Evolutionary conservation across 495 filamentous ascomycete genomes (phyloP), one percentile per base, ranked within the genome.

Genomic region (Polyplosphaeria fusca): DNA sequence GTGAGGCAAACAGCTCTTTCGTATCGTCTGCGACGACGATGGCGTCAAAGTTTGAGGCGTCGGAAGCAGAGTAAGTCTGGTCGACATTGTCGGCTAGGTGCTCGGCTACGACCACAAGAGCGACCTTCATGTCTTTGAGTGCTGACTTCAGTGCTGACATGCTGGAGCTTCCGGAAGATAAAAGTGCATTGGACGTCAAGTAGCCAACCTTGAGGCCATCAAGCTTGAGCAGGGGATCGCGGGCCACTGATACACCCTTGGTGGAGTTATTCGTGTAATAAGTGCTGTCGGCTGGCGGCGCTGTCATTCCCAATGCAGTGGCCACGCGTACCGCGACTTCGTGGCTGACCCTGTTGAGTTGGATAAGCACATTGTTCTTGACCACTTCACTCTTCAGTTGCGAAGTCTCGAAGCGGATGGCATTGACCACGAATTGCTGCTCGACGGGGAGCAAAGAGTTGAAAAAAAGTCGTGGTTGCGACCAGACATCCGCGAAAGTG

Each of bases 341-440:
- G 62, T 91, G 79, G 68, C 77, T 79, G 47, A 91, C 77, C 16
- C 75, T 75, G 74, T 91, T 91, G 13, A 91, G 76, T 55, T 91
- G 87, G 19, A 76, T 71, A 20, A 89, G 74, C 1, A 86, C 80
- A 57, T 87, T 87, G 48, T 74, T 59, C 69, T 76, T 79, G 14
- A 90, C 85, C 22, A 73, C 60, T 1, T 61, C 41, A 44, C 79
- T 84, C 51, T 75, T 68, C 38, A 89, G 57, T 35, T 86, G 79
- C 5, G 80, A 77, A 5, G 76, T 72, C 68, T 91, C 87, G 70
- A 91, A 91, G 24, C 87, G 84, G 53, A 89, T 82, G 1, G 85
- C 87, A 70, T 91, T 86, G 70, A 91, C 77, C 52, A 89, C 67
- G 69, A 89, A 85, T 66, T 91, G 87, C 67, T 89, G 80, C 64